Conservation (phyloP, 2,329 filamentous ascomycete species). For the Hypoxylon sp. region DNA sequence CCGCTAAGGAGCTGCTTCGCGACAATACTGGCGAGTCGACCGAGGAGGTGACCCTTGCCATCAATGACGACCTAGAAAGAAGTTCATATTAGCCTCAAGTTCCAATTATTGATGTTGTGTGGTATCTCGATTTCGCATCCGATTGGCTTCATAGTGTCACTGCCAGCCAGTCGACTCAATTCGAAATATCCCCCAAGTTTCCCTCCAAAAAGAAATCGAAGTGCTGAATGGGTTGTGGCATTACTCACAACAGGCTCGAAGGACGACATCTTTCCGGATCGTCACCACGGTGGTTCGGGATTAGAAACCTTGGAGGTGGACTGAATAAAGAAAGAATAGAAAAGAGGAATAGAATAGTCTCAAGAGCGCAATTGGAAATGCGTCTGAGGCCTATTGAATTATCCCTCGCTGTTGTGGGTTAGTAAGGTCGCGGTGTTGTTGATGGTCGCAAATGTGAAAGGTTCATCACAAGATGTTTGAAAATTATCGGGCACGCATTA, state of each 20-base stretch:
- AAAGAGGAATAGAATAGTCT: conserved; percentile 49
- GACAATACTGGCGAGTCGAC: conserved; percentile 97
- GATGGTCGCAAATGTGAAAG: conserved; percentile 51
- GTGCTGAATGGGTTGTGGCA: conserved; percentile 37
- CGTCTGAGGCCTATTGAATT: conserved; percentile 50
- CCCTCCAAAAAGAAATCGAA: conserved; percentile 1
- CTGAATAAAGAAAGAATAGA: conserved; percentile 48
- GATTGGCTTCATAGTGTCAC: not conserved
- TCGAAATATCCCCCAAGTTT: conserved; percentile 3
- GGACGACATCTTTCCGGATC: conserved; percentile 73
- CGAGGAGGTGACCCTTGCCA: conserved; percentile 99
- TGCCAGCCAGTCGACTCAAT: conserved; percentile 7
- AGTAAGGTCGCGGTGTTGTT: conserved; percentile 52
- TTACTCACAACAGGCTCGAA: conserved; percentile 80
- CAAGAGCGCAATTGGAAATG: conserved; percentile 52
- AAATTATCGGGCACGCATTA: conserved; percentile 54
- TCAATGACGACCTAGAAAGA: conserved; percentile 90
- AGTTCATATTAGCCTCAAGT: conserved; percentile 54
- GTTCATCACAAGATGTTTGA: conserved; percentile 46
- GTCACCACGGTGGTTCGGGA: conserved; percentile 52
- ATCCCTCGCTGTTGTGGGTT: conserved; percentile 53
- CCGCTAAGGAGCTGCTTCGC: conserved; percentile 99
- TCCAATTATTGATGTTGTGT: conserved; percentile 15
- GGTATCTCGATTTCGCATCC: conserved; percentile 5
- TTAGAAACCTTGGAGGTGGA: conserved; percentile 41